Evolutionary conservation across 192 early-diverging fungal species (phyloP).

Genomic region (Coemansia umbellata): DNA sequence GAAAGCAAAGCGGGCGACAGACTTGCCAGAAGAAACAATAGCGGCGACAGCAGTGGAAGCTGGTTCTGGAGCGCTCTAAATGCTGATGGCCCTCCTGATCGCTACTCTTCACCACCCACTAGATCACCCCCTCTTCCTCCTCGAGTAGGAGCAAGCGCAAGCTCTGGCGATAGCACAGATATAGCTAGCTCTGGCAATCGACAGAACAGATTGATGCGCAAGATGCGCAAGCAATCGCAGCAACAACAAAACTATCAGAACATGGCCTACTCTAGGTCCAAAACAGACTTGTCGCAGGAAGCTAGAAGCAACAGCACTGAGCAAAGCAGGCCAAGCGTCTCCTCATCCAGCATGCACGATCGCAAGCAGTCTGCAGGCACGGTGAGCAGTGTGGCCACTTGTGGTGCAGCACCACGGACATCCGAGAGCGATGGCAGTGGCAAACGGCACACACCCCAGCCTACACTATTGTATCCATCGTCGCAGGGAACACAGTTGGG

Average conservation of each 20-base stretch:
- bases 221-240: conserved; percentile 11
- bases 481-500: neutral
- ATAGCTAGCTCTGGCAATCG: no score
- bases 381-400: conserved; percentile 8
- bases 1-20: conserved; percentile 14
- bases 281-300: neutral
- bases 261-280: neutral
- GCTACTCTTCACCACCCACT: neutral
- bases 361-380: conserved; percentile 23
- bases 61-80: conserved; percentile 27
- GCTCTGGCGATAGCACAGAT: no score
- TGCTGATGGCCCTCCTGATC: neutral
- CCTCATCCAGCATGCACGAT: conserved; percentile 1
- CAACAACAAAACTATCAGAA: neutral
- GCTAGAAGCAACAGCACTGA: neutral
- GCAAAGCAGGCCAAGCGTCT: conserved; percentile 3
- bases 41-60: conserved; percentile 9
- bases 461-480: neutral
- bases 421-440: conserved; percentile 15
- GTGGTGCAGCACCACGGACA: conserved; percentile 1
- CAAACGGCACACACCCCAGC: neutral
- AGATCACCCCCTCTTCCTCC: conserved; percentile 3
- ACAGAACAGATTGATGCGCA: conserved; percentile 37
- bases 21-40: conserved; percentile 16
- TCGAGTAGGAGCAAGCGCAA: no score